These are phyloP conservation scores for Exophiala viscosa DNA, from an alignment of 2,329 filamentous ascomycete genomes.

Conservation along the genomic window DNA sequence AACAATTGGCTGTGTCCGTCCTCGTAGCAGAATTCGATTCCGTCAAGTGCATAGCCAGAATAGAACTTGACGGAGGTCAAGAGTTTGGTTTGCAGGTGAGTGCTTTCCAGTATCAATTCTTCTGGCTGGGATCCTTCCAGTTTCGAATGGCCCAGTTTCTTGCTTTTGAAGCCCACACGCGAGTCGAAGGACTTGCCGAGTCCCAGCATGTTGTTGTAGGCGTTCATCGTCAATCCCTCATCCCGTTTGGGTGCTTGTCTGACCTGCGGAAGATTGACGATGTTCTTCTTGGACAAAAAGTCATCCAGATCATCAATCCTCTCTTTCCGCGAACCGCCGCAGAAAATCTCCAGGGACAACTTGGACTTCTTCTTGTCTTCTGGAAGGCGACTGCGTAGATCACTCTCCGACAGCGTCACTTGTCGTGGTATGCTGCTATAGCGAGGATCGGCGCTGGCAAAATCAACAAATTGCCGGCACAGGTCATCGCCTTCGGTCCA, in stretches of 20 bases:
- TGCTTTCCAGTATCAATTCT: conserved; percentile 71
- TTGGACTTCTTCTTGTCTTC: conserved; percentile 68
- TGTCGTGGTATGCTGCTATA: conserved; percentile 62
- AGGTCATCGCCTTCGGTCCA: conserved; percentile 74
- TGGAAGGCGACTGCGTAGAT: conserved; percentile 67
- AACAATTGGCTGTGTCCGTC: conserved; percentile 81
- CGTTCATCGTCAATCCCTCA: conserved; percentile 28
- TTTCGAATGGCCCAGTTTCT: conserved; percentile 67
- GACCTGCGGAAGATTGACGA: conserved; percentile 70
- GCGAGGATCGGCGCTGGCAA: conserved; percentile 58
- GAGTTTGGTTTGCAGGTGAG: conserved; percentile 65
- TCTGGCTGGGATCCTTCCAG: conserved; percentile 67
- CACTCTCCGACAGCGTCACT: conserved; percentile 68
- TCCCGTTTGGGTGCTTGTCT: conserved; percentile 27
- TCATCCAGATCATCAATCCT: conserved; percentile 72
- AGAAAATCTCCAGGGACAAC: conserved; percentile 70
- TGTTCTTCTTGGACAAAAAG: conserved; percentile 67
- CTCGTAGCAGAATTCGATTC: conserved; percentile 90
- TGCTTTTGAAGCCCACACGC: conserved; percentile 71
- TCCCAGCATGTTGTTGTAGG: conserved; percentile 22
- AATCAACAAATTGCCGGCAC: conserved; percentile 80
- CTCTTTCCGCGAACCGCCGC: conserved; percentile 68
- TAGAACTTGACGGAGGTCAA: conserved; percentile 73
- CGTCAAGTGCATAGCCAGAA: conserved; percentile 72
- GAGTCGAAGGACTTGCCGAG: conserved; percentile 26